Conservation (phyloP, 2,329 filamentous ascomycete genomes). For the Diaporthe caulivora region DNA sequence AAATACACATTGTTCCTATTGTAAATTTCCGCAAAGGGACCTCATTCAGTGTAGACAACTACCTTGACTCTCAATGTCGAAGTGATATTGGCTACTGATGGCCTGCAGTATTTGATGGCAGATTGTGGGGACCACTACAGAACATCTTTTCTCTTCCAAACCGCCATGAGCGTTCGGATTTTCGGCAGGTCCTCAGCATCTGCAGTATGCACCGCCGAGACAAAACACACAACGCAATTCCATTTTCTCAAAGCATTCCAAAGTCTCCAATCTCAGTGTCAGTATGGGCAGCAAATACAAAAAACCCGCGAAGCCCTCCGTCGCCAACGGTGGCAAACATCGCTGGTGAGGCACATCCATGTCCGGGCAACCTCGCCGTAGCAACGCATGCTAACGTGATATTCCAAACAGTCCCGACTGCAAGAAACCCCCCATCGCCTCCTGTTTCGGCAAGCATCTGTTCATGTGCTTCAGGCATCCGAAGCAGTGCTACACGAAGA, state of each 20-base stretch:
- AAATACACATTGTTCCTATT: not conserved
- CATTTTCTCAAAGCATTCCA: not conserved
- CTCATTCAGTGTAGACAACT: not conserved
- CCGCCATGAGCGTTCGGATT: too few relatives aligned
- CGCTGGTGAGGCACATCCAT: not conserved
- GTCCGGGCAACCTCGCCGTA: not conserved
- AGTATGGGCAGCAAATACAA: constrained; percentile 1
- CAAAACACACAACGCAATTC: not conserved
- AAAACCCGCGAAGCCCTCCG: not conserved
- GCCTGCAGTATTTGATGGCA: too few relatives aligned
- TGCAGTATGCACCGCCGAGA: not conserved
- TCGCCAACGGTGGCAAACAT: constrained; percentile 8
- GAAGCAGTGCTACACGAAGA: not conserved
- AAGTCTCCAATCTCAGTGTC: not conserved
- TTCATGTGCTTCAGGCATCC: constrained; percentile 2
- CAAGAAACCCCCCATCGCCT: not conserved
- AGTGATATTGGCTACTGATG: not conserved
- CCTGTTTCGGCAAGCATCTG: constrained; percentile 8
- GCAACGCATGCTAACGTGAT: not conserved
- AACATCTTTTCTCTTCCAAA: too few relatives aligned
- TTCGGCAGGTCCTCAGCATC: not conserved
- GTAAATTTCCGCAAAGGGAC: not conserved
- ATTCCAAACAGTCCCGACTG: not conserved
- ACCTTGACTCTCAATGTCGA: too few relatives aligned
- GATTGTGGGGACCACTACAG: too few relatives aligned